These are phyloP conservation scores for Stygiomarasmius scandens DNA, from an alignment of 1,284 basidiomycete species.

Conservation along the genomic window DNA sequence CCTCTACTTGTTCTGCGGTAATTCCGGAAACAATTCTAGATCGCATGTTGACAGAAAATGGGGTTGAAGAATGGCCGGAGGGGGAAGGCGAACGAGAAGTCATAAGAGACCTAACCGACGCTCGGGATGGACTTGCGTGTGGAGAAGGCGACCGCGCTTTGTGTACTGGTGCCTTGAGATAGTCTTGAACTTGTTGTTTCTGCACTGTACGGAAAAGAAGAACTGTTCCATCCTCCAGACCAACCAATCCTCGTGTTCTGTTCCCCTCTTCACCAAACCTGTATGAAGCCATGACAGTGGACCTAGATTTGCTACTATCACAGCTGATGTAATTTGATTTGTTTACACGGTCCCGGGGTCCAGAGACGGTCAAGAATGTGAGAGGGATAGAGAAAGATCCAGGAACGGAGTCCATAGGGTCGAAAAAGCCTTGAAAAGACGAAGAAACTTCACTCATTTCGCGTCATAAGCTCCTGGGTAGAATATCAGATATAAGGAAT, in stretches of 20 bases:
- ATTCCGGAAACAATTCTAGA: slow-evolving; percentile 69
- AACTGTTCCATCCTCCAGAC: not conserved
- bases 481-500: no score
- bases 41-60: slow-evolving; percentile 43
- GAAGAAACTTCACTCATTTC: no score
- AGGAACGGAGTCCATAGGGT: not conserved
- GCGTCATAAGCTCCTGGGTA: no score
- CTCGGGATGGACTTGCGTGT: slow-evolving; percentile 3
- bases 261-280: not conserved
- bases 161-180: not conserved
- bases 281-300: not conserved
- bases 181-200: not conserved
- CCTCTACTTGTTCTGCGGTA: slow-evolving; percentile 66
- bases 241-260: not conserved
- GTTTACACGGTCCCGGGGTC: not conserved
- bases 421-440: no score
- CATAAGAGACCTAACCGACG: slow-evolving; percentile 14
- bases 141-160: not conserved
- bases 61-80: slow-evolving; percentile 29
- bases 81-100: slow-evolving; percentile 41
- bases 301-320: not conserved
- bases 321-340: not conserved
- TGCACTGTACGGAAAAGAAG: not conserved
- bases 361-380: not conserved
- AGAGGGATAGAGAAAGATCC: not conserved